phyloP scores from a whole-genome alignment of 2,329 filamentous ascomycete genomes.

The Cladosporium sp. region DNA sequence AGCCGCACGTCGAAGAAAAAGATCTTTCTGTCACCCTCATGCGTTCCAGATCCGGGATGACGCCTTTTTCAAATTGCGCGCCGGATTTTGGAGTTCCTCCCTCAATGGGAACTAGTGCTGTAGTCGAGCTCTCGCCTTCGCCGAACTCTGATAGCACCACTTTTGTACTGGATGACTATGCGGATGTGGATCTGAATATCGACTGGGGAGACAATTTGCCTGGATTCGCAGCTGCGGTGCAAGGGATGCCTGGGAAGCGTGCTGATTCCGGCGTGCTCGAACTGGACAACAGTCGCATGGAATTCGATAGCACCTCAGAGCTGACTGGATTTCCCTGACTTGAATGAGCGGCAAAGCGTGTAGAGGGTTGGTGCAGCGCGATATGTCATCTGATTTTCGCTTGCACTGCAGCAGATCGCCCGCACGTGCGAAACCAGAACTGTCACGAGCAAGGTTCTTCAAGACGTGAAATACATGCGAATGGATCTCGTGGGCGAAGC shows the following conservation, averaged over 20 bases:
- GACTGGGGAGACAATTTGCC: conserved; percentile 1
- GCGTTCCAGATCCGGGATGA: background rate
- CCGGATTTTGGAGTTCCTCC: background rate
- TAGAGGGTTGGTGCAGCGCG: too few species aligned
- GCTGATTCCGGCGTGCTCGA: background rate
- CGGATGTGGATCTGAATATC: conserved; percentile 3
- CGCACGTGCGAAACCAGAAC: too few species aligned
- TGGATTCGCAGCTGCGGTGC: background rate
- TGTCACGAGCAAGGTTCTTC: too few species aligned
- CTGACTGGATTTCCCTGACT: too few species aligned
- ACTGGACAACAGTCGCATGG: background rate
- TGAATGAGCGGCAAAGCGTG: too few species aligned
- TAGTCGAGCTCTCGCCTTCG: background rate
- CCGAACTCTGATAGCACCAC: background rate
- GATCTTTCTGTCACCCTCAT: background rate
- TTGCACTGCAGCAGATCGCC: too few species aligned
- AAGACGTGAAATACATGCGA: too few species aligned
- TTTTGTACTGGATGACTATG: background rate
- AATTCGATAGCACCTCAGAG: background rate
- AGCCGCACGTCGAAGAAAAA: conserved; percentile 9
- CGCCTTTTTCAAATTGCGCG: background rate
- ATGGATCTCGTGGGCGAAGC: too few species aligned
- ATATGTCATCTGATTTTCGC: too few species aligned
- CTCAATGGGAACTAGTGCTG: background rate
- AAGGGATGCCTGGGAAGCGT: background rate